phyloP scores from a whole-genome alignment of 208 protist species.

The Trypanosoma caninum region DNA sequence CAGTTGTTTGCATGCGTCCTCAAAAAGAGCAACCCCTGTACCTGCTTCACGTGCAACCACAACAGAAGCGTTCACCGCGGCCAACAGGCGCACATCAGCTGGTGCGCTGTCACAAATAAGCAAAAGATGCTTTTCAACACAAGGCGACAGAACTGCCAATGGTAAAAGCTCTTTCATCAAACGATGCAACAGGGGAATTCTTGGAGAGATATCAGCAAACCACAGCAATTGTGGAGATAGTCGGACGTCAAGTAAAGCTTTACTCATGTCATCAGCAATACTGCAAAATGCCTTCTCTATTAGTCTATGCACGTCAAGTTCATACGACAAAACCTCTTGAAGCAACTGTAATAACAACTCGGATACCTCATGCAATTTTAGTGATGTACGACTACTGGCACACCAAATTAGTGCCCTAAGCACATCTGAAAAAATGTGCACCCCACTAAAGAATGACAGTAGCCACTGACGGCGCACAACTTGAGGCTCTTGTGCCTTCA shows the following conservation, averaged over 20 bases:
- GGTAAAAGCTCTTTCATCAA: constrained; percentile 12
- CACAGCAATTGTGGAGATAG: not conserved
- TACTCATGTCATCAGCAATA: constrained; percentile 6
- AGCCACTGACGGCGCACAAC: not conserved
- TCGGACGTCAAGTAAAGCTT: not conserved
- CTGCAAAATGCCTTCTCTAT: constrained; percentile 12
- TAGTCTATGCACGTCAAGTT: not conserved
- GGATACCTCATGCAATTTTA: not conserved
- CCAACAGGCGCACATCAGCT: not conserved
- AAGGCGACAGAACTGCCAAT: not conserved
- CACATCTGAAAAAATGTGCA: constrained; percentile 1
- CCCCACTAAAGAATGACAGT: not conserved
- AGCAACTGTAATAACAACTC: constrained; percentile 12
- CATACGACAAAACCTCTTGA: not conserved
- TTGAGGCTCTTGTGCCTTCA: not conserved
- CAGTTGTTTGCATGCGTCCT: constrained; percentile 1
- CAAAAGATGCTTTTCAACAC: not conserved
- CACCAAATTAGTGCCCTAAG: constrained; percentile 5
- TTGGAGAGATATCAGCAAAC: constrained; percentile 13
- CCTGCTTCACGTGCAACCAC: not conserved
- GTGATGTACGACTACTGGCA: not conserved
- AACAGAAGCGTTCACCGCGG: constrained; percentile 7
- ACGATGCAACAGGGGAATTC: constrained; percentile 7
- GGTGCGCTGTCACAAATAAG: not conserved
- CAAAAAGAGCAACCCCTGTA: not conserved